Evolutionary conservation across 2,329 filamentous ascomycete genomes (phyloP).

Genomic region (Thielaviopsis populi): DNA sequence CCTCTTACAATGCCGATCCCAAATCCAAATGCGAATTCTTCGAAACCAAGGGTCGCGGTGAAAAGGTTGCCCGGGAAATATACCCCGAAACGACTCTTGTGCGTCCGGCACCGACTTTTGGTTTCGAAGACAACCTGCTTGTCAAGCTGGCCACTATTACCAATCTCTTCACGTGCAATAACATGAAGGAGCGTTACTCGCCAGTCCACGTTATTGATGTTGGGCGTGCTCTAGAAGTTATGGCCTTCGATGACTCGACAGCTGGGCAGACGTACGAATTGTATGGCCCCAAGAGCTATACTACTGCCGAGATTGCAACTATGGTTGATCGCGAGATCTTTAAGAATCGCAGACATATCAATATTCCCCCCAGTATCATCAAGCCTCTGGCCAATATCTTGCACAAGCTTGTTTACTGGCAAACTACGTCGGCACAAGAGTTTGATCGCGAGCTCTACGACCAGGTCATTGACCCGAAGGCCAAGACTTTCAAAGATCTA

Average conservation of each 20-base stretch:
- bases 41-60: slow-evolving; percentile 72
- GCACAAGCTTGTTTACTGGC: slow-evolving; percentile 84
- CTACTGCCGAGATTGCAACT: slow-evolving; percentile 69
- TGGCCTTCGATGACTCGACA: slow-evolving; percentile 82
- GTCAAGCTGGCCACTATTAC: slow-evolving; percentile 66
- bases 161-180: slow-evolving; percentile 79
- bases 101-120: slow-evolving; percentile 82
- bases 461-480: slow-evolving; percentile 74
- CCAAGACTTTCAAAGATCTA: slow-evolving; percentile 92
- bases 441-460: slow-evolving; percentile 87
- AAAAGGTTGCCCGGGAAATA: slow-evolving; percentile 70
- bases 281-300: slow-evolving; percentile 86
- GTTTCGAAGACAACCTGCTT: slow-evolving; percentile 84
- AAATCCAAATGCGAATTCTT: slow-evolving; percentile 80
- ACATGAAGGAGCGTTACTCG: slow-evolving; percentile 81
- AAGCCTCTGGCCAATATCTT: slow-evolving; percentile 60
- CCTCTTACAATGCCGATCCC: slow-evolving; percentile 75
- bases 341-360: slow-evolving; percentile 80
- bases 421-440: slow-evolving; percentile 64
- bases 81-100: slow-evolving; percentile 97
- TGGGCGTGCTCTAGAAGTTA: slow-evolving; percentile 71
- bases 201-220: slow-evolving; percentile 94
- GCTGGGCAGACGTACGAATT: slow-evolving; percentile 86
- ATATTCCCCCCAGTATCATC: slow-evolving; percentile 66
- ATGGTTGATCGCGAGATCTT: slow-evolving; percentile 85